Evolutionary conservation across 192 early-diverging fungal species (phyloP), one percentile per base, ranked within the genome.

Genomic region (Globomyces pollinis-pini): DNA sequence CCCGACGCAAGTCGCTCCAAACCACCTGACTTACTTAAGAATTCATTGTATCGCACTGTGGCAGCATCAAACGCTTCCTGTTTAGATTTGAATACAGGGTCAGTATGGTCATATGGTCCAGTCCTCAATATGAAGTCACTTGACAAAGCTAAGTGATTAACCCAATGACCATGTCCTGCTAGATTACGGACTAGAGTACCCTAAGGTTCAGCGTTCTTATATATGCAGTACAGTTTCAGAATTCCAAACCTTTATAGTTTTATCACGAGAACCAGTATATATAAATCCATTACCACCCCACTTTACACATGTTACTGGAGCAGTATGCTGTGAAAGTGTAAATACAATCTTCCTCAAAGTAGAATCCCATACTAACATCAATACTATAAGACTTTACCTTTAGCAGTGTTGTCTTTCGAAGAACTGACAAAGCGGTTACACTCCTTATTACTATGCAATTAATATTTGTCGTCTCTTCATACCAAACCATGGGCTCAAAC

Each of bases 221-320:
- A n/a, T n/a, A n/a, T n/a, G n/a, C n/a, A n/a, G n/a, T n/a, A n/a
- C n/a, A 49, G 67, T 59, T 29, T 41, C 54, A 6, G 83, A 64
- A 63, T 91, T 82, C 94, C 96, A 99, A 23, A 97, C 88, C 65
- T 93, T 91, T 65, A 99, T 96, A 0, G 88, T 86, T 66, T 96
- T 97, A 65, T 99, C 96, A 45, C 89, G 81, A 13, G 91, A 93
- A 7, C 81, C 88, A 12, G 91, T 86, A 73, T 98, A 98, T 41
- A 98, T 79, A 41, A 91, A 74, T 0, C 93, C 93, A 38, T 95
- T 89, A 26, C 93, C 96, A 50, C 91, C 96, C 93, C 96, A 98
- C 65, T 90, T 90, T 15, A 96, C 85, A 70, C 90, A 89, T 43
- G 91, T 95, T 7, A 96, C 88, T 0, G 93, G 88, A 0, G 87